Conservation (phyloP, 108 stramenopile species). For the Asterionellopsis glacialis region DNA sequence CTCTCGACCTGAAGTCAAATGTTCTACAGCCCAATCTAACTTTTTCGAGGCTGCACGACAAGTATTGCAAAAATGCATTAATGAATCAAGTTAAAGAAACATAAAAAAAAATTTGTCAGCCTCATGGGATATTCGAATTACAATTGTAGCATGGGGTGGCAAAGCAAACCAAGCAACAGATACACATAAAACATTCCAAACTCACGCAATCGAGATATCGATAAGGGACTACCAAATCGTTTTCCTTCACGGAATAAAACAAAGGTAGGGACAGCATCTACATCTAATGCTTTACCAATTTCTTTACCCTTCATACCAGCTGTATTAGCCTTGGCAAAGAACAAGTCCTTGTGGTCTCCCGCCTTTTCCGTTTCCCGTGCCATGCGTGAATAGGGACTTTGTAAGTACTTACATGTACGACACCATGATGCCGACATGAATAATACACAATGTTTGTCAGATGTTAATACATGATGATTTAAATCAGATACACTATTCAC, state of each 20-base stretch:
- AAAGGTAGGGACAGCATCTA: constrained; percentile 77
- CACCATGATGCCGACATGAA: constrained; percentile 78
- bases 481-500: constrained; percentile 60
- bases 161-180: too few species aligned
- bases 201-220: constrained; percentile 45
- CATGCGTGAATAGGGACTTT: constrained; percentile 60
- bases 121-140: too few species aligned
- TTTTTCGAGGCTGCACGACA: constrained; percentile 24
- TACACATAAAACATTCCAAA: too few species aligned
- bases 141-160: too few species aligned
- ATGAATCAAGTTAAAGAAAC: too few species aligned
- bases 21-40: constrained; percentile 2
- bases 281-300: constrained; percentile 47
- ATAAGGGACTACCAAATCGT: constrained; percentile 52
- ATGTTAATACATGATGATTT: constrained; percentile 36
- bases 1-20: not conserved
- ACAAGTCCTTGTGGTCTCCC: constrained; percentile 24
- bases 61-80: too few species aligned
- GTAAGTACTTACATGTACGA: constrained; percentile 64
- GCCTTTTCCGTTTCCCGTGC: constrained; percentile 34
- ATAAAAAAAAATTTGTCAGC: too few species aligned
- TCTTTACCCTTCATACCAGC: constrained; percentile 56
- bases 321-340: constrained; percentile 78
- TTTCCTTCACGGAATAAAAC: constrained; percentile 65
- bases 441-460: constrained; percentile 46